A percentile compares a stretch with the other conserved stretches of the same genome.
Evolutionary conservation across 2,329 filamentous ascomycete genomes (phyloP).

Genomic region (Fonsecaea multimorphosa): DNA sequence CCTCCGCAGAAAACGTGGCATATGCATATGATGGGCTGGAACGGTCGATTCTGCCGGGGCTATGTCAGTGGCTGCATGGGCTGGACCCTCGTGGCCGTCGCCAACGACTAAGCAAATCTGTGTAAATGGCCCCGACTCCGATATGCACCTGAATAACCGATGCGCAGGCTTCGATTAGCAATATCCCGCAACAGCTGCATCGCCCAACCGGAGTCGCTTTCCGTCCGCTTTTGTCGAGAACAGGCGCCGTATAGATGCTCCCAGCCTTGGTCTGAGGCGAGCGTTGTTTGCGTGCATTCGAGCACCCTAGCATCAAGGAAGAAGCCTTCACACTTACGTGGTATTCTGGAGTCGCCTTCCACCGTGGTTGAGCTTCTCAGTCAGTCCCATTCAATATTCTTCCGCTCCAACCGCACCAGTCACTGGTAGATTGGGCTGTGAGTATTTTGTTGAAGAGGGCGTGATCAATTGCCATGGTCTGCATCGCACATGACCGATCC

Average conservation of each 20-base stretch:
- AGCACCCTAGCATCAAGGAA: not conserved
- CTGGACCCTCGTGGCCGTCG: not conserved
- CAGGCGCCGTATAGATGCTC: not conserved
- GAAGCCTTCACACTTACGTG: not conserved
- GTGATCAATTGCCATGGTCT: not conserved
- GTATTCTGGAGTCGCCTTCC: not conserved
- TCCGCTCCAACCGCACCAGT: not conserved
- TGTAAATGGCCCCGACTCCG: no score
- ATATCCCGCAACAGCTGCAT: not conserved
- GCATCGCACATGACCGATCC: not conserved
- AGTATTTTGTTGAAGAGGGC: not conserved
- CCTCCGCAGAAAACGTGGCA: not conserved
- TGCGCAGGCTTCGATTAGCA: not conserved
- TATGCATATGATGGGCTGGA: not conserved
- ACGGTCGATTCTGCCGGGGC: not conserved
- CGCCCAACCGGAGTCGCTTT: not conserved
- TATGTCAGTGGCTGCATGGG: not conserved
- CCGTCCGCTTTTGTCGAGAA: not conserved
- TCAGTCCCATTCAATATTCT: not conserved
- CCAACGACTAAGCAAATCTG: not conserved
- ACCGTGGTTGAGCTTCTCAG: not conserved
- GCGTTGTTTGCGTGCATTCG: not conserved
- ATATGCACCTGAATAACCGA: conserved; percentile 4
- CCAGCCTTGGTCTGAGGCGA: not conserved
- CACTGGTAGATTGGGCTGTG: not conserved